Base-by-base conservation (phyloP, 495 filamentous ascomycete genomes). In the Penicillium parvum region DNA sequence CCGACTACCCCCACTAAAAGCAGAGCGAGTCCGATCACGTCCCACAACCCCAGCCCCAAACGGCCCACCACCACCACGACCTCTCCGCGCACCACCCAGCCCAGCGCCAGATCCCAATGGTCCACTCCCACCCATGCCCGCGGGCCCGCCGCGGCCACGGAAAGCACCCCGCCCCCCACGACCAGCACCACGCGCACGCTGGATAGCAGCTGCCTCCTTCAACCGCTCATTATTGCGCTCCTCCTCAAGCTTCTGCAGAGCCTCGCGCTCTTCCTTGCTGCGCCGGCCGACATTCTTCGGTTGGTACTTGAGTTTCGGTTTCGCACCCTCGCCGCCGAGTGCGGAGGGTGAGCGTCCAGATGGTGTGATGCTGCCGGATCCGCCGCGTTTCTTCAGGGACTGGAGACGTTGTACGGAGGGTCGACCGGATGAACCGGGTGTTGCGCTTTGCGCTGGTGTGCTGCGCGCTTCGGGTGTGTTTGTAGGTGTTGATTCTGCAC, bases 221-320 rank as follows among this genome's bases (percentile, higher is more conserved):
- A 75, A 39, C 28, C 72, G 62, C 45, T 70, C 70, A 23, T 65
- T 71, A 25, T 67, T 37, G 11, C 73, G 58, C 45, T 74, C 61
- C 23, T 65, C 64, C 45, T 79, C 75, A 14, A 68, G 57, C 34
- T 64, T 65, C 54, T 73, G 68, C 1, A 71, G 63, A 9, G 65
- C 69, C 22, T 77, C 73, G 43, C 74, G 71, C 48, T 77, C 75
- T 42, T 74, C 72, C 47, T 77, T 72, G 48, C 66, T 74, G 32
- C 73, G 73, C 7, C 74, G 75, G 3, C 50, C 53, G 4, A 68
- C 61, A 1, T 63, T 60, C 29, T 68, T 72, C 4, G 75, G 75
- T 46, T 70, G 61, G 37, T 70, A 73, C 41, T 78, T 79, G 21
- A 78, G 45, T 2, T 56, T 58, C 1, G 69, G 68, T 42, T 70